A percentile compares a stretch with the other conserved stretches of the same genome.
phyloP scores from a whole-genome alignment of 805 yeast genomes.

The Hagleromyces aurorensis region DNA sequence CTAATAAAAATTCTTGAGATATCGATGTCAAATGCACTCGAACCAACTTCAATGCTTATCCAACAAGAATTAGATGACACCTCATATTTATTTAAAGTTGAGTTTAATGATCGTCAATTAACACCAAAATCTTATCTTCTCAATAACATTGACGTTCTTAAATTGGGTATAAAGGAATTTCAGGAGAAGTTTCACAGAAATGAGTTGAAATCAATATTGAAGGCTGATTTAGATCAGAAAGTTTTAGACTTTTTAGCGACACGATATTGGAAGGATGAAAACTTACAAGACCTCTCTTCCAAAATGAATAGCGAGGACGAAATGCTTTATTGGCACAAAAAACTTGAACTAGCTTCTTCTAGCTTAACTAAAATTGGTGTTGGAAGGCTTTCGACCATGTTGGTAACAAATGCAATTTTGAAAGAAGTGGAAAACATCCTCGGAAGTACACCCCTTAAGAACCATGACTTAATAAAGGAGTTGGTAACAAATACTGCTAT shows the following conservation, averaged over 20 bases:
- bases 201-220: conserved; percentile 69
- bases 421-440: conserved; percentile 71
- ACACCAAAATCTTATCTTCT: conserved; percentile 94
- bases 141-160: conserved; percentile 80
- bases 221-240: conserved; percentile 81
- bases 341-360: conserved; percentile 75
- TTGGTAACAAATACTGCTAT: conserved; percentile 81
- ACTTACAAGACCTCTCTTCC: conserved; percentile 42
- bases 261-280: conserved; percentile 77
- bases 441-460: conserved; percentile 64
- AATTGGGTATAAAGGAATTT: conserved; percentile 79
- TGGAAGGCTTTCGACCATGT: conserved; percentile 79
- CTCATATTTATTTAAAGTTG: conserved; percentile 87
- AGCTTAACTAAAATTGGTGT: conserved; percentile 87
- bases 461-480: conserved; percentile 79
- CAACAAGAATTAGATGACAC: conserved; percentile 92
- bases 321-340: conserved; percentile 75
- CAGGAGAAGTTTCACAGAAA: conserved; percentile 74
- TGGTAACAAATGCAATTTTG: conserved; percentile 72
- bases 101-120: conserved; percentile 86
- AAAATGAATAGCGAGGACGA: conserved; percentile 43
- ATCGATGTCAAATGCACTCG: conserved; percentile 82
- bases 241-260: conserved; percentile 82
- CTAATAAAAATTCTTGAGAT: conserved; percentile 80
- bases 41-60: conserved; percentile 79